Evolutionary conservation across 768 basidiomycete genomes (phyloP).

Genomic region (Russula brevipes): DNA sequence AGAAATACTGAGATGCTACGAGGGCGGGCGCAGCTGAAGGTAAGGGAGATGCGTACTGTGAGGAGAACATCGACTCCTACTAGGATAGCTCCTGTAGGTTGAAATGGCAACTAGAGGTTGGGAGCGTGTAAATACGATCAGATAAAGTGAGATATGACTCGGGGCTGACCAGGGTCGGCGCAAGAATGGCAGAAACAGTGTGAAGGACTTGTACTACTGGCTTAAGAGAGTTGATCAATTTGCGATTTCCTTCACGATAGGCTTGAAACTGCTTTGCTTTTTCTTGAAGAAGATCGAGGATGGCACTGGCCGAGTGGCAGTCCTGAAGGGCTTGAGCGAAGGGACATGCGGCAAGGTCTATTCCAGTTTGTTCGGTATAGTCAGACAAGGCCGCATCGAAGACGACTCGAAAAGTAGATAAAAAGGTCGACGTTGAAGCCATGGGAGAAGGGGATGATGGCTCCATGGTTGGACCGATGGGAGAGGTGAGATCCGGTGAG

Average conservation of each 20-base stretch:
- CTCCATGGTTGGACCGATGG: too few species aligned
- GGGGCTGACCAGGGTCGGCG: neutral
- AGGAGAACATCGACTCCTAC: neutral
- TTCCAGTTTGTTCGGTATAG: neutral
- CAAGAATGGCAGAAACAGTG: neutral
- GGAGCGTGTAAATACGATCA: neutral
- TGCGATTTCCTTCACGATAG: constrained; percentile 1
- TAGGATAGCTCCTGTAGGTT: neutral
- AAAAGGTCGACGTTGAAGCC: neutral
- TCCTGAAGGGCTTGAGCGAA: neutral
- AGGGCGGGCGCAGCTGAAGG: neutral
- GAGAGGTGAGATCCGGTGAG: too few species aligned
- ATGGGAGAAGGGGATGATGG: neutral
- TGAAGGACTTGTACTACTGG: neutral
- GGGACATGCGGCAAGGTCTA: neutral
- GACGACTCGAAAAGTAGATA: neutral
- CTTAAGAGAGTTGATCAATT: neutral
- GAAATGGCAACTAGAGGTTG: neutral
- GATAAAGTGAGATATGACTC: neutral
- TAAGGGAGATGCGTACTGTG: neutral
- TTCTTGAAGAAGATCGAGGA: neutral
- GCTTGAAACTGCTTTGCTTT: neutral
- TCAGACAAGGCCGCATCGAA: neutral
- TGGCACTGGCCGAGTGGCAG: neutral
- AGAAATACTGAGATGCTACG: neutral